Base-by-base conservation (phyloP, 2,329 filamentous ascomycete genomes). In the Zarea fungicola region DNA sequence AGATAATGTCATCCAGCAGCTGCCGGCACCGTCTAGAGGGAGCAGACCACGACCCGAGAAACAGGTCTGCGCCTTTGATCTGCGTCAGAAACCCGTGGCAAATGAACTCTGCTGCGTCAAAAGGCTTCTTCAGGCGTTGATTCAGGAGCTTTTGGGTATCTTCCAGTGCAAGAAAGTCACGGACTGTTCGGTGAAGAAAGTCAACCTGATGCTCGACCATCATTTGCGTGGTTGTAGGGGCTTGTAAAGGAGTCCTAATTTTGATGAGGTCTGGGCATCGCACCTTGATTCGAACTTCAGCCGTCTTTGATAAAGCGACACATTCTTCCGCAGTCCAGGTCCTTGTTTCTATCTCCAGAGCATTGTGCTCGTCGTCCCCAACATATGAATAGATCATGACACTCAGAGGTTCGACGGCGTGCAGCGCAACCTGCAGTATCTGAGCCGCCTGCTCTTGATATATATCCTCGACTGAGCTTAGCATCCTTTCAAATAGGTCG, bases 251-350 rank as follows among this genome's bases (percentile, higher is more conserved):
- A 18, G 14, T 16, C 19, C 44, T 22, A 19, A 49, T 36, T 21
- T 49, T 49, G 37, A 49, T 49, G 13, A 50, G 34, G 25, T 45
- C 48, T 14, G 40, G 40, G 18, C 48, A 50, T 11, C 48, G 40
- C 6, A 44, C 41, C 16, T 21, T 50, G 16, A 50, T 36, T 11
- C 48, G 22, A 16, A 21, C 13, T 21, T 28, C 28, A n/a, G 39
- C 23, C 16, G 21, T 29, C 35, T 37, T 35, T 13, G 42, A 32
- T 19, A 40, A 6, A 8, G 22, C 13, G 4, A 41, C 42, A 21
- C 42, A 46, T 18, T 41, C 22, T 21, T 42, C 26, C 31, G 11
- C 32, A 5, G n/a, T 25, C 48, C 42, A 44, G 8, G 28, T 10
- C 9, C 18, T 16, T 14, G 16, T 37, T 11, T 19, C 11, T 6